Conservation (phyloP, 2,329 filamentous ascomycete species). For the Aspergillus intermedius region DNA sequence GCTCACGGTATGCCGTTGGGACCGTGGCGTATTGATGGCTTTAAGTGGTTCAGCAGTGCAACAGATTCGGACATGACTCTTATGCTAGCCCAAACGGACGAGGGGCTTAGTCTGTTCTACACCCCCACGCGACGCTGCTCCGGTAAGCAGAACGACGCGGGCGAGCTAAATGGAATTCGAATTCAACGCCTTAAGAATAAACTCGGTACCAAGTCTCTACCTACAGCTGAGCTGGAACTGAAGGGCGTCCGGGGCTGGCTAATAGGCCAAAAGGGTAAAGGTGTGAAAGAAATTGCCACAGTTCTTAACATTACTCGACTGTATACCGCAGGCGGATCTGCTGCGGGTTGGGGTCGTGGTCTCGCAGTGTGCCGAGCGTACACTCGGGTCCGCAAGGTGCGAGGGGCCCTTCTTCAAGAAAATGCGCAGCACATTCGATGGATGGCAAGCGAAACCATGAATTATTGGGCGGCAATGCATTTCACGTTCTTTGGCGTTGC, state of each 20-base stretch:
- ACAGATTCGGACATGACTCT: conserved; percentile 60
- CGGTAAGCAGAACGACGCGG: conserved; percentile 6
- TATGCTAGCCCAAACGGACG: conserved; percentile 54
- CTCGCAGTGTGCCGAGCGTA: conserved; percentile 19
- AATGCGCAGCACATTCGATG: conserved; percentile 16
- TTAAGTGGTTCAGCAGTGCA: conserved; percentile 56
- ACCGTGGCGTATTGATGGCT: conserved; percentile 56
- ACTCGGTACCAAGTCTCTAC: conserved; percentile 57
- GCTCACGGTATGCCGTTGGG: conserved; percentile 27
- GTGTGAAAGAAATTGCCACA: conserved; percentile 56
- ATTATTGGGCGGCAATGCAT: conserved; percentile 17
- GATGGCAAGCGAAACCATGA: conserved; percentile 17
- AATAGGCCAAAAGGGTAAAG: conserved; percentile 55
- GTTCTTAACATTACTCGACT: conserved; percentile 55
- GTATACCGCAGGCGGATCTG: conserved; percentile 17
- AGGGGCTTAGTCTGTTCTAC: conserved; percentile 55
- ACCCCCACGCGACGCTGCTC: conserved; percentile 51
- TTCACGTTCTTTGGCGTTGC: conserved; percentile 18
- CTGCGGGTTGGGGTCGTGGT: conserved; percentile 17
- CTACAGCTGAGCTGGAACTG: conserved; percentile 58
- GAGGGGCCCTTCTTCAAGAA: conserved; percentile 14
- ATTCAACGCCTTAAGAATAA: conserved; percentile 63
- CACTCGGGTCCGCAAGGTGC: conserved; percentile 16
- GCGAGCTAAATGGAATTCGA: conserved; percentile 57
- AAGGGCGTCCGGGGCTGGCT: conserved; percentile 53